Percentiles rank a stretch among this genome's conserved stretches.
Evolutionary conservation across 139 green algal species (phyloP).

Genomic region (Chlamydomonas asymmetrica): DNA sequence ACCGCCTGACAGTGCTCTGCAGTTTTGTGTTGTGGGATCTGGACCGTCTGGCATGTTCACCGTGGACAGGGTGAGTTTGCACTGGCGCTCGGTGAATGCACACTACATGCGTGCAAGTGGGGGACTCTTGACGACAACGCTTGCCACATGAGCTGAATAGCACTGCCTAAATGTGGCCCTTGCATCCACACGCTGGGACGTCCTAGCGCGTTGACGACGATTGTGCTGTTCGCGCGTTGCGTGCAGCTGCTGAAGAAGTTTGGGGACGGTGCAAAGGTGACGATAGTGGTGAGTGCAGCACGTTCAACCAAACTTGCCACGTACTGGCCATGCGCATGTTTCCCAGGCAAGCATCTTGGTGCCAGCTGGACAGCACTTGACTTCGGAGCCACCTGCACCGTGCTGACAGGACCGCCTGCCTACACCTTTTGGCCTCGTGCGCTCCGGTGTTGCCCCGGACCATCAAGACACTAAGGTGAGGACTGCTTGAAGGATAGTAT

Average conservation of each 20-base stretch:
- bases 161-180: background rate
- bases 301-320: too few species aligned
- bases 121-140: background rate
- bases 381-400: background rate
- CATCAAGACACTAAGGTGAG: slow-evolving; percentile 91
- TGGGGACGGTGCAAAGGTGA: slow-evolving; percentile 35
- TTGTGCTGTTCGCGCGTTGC: background rate
- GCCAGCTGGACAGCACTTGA: background rate
- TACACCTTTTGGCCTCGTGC: slow-evolving; percentile 93
- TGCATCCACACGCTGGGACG: background rate
- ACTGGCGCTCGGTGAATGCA: background rate
- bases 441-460: slow-evolving; percentile 94
- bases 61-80: slow-evolving; percentile 57
- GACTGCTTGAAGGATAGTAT: too few species aligned
- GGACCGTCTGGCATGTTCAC: slow-evolving; percentile 91
- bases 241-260: slow-evolving; percentile 62
- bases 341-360: background rate
- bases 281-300: slow-evolving; percentile 47
- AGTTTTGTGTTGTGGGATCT: slow-evolving; percentile 82
- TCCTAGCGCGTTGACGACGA: background rate
- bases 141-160: background rate
- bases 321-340: background rate
- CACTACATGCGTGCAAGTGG: background rate
- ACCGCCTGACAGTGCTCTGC: too few species aligned
- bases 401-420: slow-evolving; percentile 79